These are phyloP conservation scores for Aureobasidium pullulans DNA, from an alignment of 2,329 filamentous ascomycete species.

Conservation along the genomic window DNA sequence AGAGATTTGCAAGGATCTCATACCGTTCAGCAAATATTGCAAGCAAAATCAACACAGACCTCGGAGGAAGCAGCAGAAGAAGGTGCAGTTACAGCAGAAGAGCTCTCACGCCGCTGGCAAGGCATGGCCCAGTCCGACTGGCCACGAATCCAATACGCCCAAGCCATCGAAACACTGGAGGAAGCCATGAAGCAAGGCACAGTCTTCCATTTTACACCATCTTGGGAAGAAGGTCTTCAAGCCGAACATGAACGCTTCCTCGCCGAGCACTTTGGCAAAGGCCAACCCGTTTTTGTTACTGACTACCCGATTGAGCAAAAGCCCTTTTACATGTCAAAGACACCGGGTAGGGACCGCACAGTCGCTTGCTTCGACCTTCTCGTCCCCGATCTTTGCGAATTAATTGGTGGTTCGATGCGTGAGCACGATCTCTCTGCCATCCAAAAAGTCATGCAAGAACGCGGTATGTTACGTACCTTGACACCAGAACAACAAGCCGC, in stretches of 20 bases:
- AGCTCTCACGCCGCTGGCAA: constrained; percentile 63
- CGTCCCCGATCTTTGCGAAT: constrained; percentile 76
- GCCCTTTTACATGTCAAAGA: constrained; percentile 80
- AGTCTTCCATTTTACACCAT: constrained; percentile 60
- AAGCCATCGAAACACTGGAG: constrained; percentile 65
- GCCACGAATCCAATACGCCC: constrained; percentile 75
- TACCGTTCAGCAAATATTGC: constrained; percentile 38
- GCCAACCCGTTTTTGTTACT: constrained; percentile 77
- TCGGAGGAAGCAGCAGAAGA: constrained; percentile 28
- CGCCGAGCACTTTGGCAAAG: constrained; percentile 57
- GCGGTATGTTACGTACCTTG: constrained; percentile 45
- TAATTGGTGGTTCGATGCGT: constrained; percentile 82
- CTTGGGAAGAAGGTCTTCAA: constrained; percentile 68
- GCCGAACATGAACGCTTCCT: constrained; percentile 91
- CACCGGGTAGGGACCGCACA: constrained; percentile 41
- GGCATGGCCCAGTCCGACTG: constrained; percentile 65
- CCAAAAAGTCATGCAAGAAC: constrained; percentile 60
- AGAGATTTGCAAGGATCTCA: constrained; percentile 23
- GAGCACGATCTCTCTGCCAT: constrained; percentile 68
- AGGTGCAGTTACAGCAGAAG: constrained; percentile 36
- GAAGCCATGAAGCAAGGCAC: constrained; percentile 34
- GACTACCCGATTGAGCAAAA: constrained; percentile 86
- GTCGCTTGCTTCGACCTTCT: constrained; percentile 89
- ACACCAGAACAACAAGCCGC: not conserved
- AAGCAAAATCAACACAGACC: constrained; percentile 24